phyloP scores from a whole-genome alignment of 768 basidiomycete genomes.

The Tylopilus plumbeoviolaceoides region DNA sequence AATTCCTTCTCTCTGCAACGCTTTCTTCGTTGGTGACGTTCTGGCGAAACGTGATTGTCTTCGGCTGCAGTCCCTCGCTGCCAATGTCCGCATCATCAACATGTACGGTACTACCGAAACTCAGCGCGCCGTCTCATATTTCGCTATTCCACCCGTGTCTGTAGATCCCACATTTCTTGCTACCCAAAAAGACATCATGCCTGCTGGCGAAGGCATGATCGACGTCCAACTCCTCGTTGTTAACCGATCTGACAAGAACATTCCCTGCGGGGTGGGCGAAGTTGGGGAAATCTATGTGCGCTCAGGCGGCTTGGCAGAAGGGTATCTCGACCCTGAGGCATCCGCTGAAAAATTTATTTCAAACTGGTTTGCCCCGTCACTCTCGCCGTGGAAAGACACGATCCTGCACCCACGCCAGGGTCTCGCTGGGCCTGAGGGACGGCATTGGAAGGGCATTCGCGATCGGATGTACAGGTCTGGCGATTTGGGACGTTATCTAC shows the following conservation, averaged over 20 bases:
- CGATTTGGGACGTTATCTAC: conserved; percentile 91
- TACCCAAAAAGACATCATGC: conserved; percentile 96
- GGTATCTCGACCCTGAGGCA: conserved; percentile 81
- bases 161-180: conserved; percentile 87
- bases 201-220: conserved; percentile 95
- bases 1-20: conserved; percentile 82
- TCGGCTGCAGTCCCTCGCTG: conserved; percentile 87
- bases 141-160: conserved; percentile 80
- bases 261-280: conserved; percentile 92
- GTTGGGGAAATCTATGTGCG: conserved; percentile 99
- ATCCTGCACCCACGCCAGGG: conserved; percentile 56
- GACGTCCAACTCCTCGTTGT: conserved; percentile 97
- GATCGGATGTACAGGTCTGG: conserved; percentile 98
- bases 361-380: conserved; percentile 79
- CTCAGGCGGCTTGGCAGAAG: conserved; percentile 92
- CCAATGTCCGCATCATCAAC: conserved; percentile 93
- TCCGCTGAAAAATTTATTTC: conserved; percentile 87
- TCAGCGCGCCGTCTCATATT: conserved; percentile 97
- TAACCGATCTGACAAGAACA: conserved; percentile 78
- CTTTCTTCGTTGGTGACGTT: conserved; percentile 99
- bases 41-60: conserved; percentile 97
- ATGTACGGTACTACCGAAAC: conserved; percentile 99
- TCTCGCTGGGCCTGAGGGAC: conserved; percentile 66
- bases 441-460: conserved; percentile 90
- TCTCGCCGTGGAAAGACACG: conserved; percentile 59